Evolutionary conservation across 106 monocot genomes (phyloP), one percentile per base, ranked within the genome.

Genomic region (Dendrobium nobile): DNA sequence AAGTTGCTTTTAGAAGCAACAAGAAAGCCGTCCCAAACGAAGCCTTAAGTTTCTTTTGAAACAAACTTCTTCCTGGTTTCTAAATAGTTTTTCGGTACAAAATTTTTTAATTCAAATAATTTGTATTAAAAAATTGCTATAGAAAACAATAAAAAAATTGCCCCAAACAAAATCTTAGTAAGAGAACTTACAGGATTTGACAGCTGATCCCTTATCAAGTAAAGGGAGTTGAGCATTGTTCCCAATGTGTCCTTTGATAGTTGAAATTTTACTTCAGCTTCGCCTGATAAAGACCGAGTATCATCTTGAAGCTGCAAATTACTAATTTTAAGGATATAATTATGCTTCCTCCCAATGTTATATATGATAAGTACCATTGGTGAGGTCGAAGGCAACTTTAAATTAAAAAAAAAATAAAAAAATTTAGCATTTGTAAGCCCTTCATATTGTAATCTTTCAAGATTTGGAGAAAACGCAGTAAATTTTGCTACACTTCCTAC

Each of bases 201-300:
- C 65, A 88, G 26, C 81, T 94, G 91, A 54, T 91, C 94, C 81
- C 89, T 94, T 51, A 86, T 78, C 33, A 68, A 51, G 77, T 85
- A 88, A 86, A 94, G 76, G 22, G 89, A 89, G 75, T 89, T 83
- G 37, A 94, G 47, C 86, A 89, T 88, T 43, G 88, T 82, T 61
- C 89, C 88, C 42, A 94, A 67, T 56, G 88, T 80, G 65, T 91
- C 91, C 83, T 91, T 89, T 19, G 82, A 64, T 77, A 94, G 67
- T 80, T 88, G 89, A 81, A 91, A 85, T 81, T 88, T 88, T 54
- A 91, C 82, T 41, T 89, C 88, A 43, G 47, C 79, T 80, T 91
- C 85, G 72, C 80, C 86, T 19, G 75, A 70, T 77, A 83, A 70
- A 65, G 86, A 80, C 20, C 81, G 75, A 5, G 67, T 64, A 64